A percentile compares a stretch with the other conserved stretches of the same genome.
phyloP scores from a whole-genome alignment of 768 basidiomycete species.

The Mrakia gelida region DNA sequence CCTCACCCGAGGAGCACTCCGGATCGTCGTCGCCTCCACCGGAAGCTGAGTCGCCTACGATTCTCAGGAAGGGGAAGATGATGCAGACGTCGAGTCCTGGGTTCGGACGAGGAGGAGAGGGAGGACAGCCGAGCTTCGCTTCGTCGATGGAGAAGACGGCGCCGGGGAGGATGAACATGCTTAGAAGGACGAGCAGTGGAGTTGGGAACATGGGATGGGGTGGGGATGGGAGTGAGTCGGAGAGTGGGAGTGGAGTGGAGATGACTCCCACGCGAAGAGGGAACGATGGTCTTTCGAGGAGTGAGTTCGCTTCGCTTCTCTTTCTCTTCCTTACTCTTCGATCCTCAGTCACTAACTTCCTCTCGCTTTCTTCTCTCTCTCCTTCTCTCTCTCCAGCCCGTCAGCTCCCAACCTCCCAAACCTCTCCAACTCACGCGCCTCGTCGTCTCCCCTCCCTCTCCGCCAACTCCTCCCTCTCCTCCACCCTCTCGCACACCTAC shows the following conservation, averaged over 20 bases:
- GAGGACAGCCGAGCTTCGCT: neutral
- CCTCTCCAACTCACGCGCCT: slow-evolving; percentile 9
- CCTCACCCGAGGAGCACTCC: slow-evolving; percentile 20
- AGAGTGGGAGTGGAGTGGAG: slow-evolving; percentile 30
- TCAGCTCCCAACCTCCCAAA: neutral
- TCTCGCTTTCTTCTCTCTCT: neutral
- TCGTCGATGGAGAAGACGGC: neutral
- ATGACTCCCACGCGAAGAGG: slow-evolving; percentile 30
- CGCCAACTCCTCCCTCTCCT: slow-evolving; percentile 20
- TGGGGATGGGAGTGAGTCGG: slow-evolving; percentile 12
- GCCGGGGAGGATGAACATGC: slow-evolving; percentile 8
- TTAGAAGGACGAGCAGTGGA: slow-evolving; percentile 29
- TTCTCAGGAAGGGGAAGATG: slow-evolving; percentile 17
- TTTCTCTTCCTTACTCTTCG: neutral
- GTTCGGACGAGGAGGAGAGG: neutral
- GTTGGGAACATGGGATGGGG: slow-evolving; percentile 25
- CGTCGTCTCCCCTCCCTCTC: slow-evolving; percentile 17
- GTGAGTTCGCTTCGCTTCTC: neutral
- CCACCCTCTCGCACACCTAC: neutral
- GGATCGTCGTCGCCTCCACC: slow-evolving; percentile 29
- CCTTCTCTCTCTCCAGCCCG: neutral
- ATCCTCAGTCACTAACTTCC: neutral
- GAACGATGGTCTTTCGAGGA: neutral
- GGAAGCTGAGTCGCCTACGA: slow-evolving; percentile 29
- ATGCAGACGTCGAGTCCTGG: slow-evolving; percentile 11